Base-by-base conservation (phyloP, 768 basidiomycete species). In the Kwoniella shandongensis region DNA sequence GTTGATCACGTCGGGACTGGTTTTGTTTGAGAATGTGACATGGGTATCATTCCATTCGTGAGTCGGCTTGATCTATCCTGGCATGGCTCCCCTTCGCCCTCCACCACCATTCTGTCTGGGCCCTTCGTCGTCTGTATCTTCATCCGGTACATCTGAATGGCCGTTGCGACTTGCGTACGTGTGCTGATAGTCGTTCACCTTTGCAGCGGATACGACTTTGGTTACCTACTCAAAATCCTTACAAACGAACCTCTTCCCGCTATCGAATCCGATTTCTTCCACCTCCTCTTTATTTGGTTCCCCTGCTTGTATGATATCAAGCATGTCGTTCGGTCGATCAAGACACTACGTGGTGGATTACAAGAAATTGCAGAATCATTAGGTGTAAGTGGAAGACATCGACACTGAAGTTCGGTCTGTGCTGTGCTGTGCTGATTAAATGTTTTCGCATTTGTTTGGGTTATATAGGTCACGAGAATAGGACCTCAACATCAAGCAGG, bases 21-120 rank as follows among this genome's bases (percentile, higher is more conserved):
- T 99, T 15, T 77, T 98, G 65, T 80, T 86, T 32, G 84, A 86
- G 30, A 90, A 96, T 44, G 88, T 89, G 29, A 91, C 83, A 77
- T 99, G 94, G 94, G 88, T 98, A 74, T 93, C 91, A 10, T 99
- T 97, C 75, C 96, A 97, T 74, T 92, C 90, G 94, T 92, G 70
- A 74, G 87, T 80, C 25, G 23, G 15, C 15, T n/a, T n/a, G n/a
- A n/a, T n/a, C n/a, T n/a, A n/a, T n/a, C n/a, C n/a, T n/a, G n/a
- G n/a, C n/a, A n/a, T n/a, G n/a, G 29, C 35, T 32, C 3, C 20
- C 46, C 26, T 23, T 35, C 22, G 45, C 30, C 48, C 40, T 46
- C 18, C 5, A 46, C 42, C 42, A 30, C 6, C 13, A 32, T 13
- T 32, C 32, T 32, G 32, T 13, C 32, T 13, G 32, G 13, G 13